These are phyloP conservation scores for Dipteronia dyeriana DNA, from an alignment of 345 rosid species.

Conservation along the genomic window DNA sequence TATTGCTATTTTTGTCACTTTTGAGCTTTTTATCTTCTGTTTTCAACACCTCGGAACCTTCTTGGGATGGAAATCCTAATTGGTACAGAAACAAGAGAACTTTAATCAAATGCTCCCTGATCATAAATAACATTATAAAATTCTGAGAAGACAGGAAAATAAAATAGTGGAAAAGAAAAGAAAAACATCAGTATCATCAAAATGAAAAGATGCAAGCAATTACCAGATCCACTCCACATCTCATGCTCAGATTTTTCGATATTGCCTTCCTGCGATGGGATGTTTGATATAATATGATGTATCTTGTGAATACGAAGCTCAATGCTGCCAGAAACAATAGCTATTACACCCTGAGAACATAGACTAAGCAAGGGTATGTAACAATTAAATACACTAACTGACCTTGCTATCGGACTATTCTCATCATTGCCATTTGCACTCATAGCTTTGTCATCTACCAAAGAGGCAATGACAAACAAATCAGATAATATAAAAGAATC, in stretches of 20 bases:
- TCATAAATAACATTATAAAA: not conserved
- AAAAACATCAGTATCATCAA: not conserved
- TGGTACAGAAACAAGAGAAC: not conserved
- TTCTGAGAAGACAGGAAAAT: not conserved
- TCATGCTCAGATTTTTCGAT: slow-evolving; percentile 46
- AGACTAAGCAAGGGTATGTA: not conserved
- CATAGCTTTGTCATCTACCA: too few relatives aligned
- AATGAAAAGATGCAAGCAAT: slow-evolving; percentile 17
- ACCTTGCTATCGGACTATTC: slow-evolving; percentile 50
- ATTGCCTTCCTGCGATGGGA: slow-evolving; percentile 49
- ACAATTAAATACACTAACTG: slow-evolving; percentile 21
- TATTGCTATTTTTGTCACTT: slow-evolving; percentile 34
- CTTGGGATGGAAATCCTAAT: slow-evolving; percentile 31
- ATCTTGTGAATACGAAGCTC: slow-evolving; percentile 51
- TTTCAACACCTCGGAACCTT: slow-evolving; percentile 27
- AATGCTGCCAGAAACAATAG: slow-evolving; percentile 42
- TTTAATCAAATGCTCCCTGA: not conserved
- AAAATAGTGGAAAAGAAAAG: not conserved
- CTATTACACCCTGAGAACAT: not conserved
- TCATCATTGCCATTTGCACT: slow-evolving; percentile 11
- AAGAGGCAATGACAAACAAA: not conserved
- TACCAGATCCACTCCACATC: slow-evolving; percentile 92
- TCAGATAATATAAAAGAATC: slow-evolving; percentile 4
- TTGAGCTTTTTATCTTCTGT: slow-evolving; percentile 38
- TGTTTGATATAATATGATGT: slow-evolving; percentile 54